These are phyloP conservation scores for Phoma sp. DNA, from an alignment of 2,329 filamentous ascomycete genomes.

Conservation along the genomic window DNA sequence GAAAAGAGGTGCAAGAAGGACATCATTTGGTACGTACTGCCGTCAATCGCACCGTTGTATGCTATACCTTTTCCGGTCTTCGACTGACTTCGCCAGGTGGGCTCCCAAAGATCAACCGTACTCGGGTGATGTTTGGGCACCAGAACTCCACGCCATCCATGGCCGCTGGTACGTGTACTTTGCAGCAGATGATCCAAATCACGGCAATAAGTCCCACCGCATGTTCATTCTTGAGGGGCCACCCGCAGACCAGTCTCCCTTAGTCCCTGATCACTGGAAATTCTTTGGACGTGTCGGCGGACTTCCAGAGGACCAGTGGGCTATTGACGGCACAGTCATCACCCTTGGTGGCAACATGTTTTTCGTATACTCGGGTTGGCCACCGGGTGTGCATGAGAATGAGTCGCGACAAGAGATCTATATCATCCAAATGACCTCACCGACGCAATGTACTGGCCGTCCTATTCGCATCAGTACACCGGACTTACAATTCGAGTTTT, in stretches of 20 bases:
- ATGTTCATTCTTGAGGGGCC: slow-evolving; percentile 58
- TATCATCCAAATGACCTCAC: slow-evolving; percentile 50
- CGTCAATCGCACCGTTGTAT: background rate
- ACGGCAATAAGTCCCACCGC: slow-evolving; percentile 55
- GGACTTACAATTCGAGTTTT: slow-evolving; percentile 51
- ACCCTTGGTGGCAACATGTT: slow-evolving; percentile 48
- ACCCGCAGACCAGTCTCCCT: slow-evolving; percentile 35
- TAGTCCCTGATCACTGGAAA: slow-evolving; percentile 48
- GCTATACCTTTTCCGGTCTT: slow-evolving; percentile 2
- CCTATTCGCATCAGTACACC: slow-evolving; percentile 53
- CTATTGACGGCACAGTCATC: slow-evolving; percentile 58
- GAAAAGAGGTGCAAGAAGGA: slow-evolving; percentile 48
- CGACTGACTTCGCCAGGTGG: slow-evolving; percentile 27
- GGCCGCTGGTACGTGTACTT: slow-evolving; percentile 64
- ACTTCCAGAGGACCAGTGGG: slow-evolving; percentile 55
- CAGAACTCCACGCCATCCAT: slow-evolving; percentile 61
- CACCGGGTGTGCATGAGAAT: slow-evolving; percentile 41
- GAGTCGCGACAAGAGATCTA: slow-evolving; percentile 55
- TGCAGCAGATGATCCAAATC: slow-evolving; percentile 50
- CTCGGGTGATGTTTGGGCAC: slow-evolving; percentile 61
- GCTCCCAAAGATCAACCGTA: slow-evolving; percentile 54
- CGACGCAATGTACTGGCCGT: slow-evolving; percentile 44
- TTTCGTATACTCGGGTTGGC: slow-evolving; percentile 59
- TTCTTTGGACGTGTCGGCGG: slow-evolving; percentile 52
- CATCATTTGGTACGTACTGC: slow-evolving; percentile 46